Base-by-base conservation (phyloP, 805 yeast species). In the Suhomyces xylopsoci region DNA sequence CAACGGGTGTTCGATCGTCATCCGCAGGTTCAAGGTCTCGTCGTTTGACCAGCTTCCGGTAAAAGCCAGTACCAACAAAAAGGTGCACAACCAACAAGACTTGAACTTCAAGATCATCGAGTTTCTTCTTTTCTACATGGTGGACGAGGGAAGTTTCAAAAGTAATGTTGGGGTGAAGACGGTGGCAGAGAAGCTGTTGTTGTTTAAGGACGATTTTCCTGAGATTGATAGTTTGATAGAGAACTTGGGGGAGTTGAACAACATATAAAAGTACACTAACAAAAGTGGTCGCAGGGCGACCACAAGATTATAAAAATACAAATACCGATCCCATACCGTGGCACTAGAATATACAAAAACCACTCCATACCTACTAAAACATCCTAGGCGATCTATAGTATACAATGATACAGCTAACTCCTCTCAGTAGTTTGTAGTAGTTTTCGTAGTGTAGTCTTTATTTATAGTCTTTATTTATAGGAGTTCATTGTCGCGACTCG, bases 91-190 rank as follows among this genome's bases (percentile, higher is more conserved):
- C 40, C 72, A 69, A 54, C 83, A 83, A 58, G 77, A 77, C 32
- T 78, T 86, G 12, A 84, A 84, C 58, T 80, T 85, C 56, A 82
- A 84, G 58, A 77, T 84, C 10, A 74, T 87, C 47, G 92, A 87
- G 67, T 87, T 87, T 63, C 68, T 87, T 49, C 80, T 87, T 51
- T 84, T 86, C 62, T 87, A 87, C 61, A 67, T 87, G 51, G 75
- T 82, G 7, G 90, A 90, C 10, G 93, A 86, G 64, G 68, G 79
- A n/a, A 58, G 50, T 19, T 52, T 55, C 4, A 52, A 51, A 25
- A 45, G 55, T 24, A 26, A 24, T 20, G 22, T 47, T 22, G 15
- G 51, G 7, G 20, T 25, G 3, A 45, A 47, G 28, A 25, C 47
- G 24, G 47, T 41, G 12, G 51, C 40, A 3, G 71, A 74, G 43